Conservation (phyloP, 106 monocot genomes). For the Acorus calamus region DNA sequence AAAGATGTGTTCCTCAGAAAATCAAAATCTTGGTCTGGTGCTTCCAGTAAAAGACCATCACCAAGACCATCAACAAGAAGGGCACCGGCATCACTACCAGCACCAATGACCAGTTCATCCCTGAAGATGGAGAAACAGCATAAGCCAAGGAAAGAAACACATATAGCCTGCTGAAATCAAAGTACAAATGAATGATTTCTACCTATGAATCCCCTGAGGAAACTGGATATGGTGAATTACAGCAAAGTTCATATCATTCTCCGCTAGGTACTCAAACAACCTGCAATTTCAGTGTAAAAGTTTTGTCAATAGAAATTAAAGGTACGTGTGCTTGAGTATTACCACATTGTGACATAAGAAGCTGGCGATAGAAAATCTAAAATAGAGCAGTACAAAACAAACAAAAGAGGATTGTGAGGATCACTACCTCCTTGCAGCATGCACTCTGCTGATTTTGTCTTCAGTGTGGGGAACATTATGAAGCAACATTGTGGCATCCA, state of each 20-base stretch:
- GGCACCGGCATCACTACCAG: slow-evolving; percentile 78
- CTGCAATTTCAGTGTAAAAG: slow-evolving; percentile 21
- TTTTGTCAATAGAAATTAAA: too few relatives aligned
- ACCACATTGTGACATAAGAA: too few relatives aligned
- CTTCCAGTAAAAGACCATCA: slow-evolving; percentile 82
- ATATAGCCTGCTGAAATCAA: neutral
- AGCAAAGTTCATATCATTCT: slow-evolving; percentile 58
- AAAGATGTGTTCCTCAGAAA: slow-evolving; percentile 96
- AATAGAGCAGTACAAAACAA: neutral
- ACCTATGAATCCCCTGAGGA: slow-evolving; percentile 58
- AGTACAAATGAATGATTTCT: neutral
- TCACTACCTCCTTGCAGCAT: slow-evolving; percentile 77
- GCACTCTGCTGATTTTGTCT: slow-evolving; percentile 73
- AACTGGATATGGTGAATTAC: slow-evolving; percentile 92
- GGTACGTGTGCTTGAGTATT: too few relatives aligned
- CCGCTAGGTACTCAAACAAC: slow-evolving; percentile 79
- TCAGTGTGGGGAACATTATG: slow-evolving; percentile 66
- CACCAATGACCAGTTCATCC: slow-evolving; percentile 89
- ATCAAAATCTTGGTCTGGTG: slow-evolving; percentile 80
- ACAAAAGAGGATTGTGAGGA: neutral
- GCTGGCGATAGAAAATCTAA: neutral
- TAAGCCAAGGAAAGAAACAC: neutral
- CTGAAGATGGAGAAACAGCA: slow-evolving; percentile 27
- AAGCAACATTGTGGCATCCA: slow-evolving; percentile 76
- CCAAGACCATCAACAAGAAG: slow-evolving; percentile 98